A percentile compares a stretch with the other conserved stretches of the same genome.
These are phyloP conservation scores for Thalassiosira profunda DNA, from an alignment of 108 stramenopile species.

Conservation along the genomic window DNA sequence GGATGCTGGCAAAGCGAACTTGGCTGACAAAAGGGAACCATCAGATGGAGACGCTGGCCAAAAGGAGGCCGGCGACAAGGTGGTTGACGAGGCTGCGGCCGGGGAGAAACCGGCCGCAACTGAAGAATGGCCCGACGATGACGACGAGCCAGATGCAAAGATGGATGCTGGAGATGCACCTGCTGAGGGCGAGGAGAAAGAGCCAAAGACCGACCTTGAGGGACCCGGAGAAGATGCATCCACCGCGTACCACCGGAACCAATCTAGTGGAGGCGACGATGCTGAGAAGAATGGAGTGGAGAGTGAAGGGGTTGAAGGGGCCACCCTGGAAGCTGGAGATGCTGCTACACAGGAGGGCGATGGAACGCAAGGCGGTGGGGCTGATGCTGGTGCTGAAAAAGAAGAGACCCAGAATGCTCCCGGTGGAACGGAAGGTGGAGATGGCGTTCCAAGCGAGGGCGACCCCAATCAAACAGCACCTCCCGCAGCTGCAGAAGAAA, in stretches of 20 bases:
- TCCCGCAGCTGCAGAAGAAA: not conserved
- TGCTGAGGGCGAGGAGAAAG: no score
- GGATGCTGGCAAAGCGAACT: conserved; percentile 1
- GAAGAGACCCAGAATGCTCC: not conserved
- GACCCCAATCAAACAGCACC: not conserved
- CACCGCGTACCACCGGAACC: conserved; percentile 32
- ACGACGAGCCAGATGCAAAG: no score
- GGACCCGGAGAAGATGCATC: not conserved
- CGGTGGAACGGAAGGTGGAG: not conserved
- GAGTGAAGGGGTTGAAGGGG: not conserved
- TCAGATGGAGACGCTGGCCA: no score
- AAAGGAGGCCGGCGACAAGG: no score
- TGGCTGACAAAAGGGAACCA: no score
- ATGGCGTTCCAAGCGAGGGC: not conserved
- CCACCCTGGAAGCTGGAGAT: not conserved
- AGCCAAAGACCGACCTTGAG: not conserved
- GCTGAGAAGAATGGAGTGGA: not conserved
- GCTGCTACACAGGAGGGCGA: conserved; percentile 4
- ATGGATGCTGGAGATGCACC: no score
- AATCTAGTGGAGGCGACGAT: conserved; percentile 15
- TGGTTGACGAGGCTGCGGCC: no score
- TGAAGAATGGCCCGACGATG: no score
- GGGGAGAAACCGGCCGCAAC: no score
- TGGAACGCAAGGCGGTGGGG: conserved; percentile 13
- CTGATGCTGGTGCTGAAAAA: conserved; percentile 3